phyloP scores from a whole-genome alignment of 1,139 yeast species.

The Casaregolazyma lundiana region DNA sequence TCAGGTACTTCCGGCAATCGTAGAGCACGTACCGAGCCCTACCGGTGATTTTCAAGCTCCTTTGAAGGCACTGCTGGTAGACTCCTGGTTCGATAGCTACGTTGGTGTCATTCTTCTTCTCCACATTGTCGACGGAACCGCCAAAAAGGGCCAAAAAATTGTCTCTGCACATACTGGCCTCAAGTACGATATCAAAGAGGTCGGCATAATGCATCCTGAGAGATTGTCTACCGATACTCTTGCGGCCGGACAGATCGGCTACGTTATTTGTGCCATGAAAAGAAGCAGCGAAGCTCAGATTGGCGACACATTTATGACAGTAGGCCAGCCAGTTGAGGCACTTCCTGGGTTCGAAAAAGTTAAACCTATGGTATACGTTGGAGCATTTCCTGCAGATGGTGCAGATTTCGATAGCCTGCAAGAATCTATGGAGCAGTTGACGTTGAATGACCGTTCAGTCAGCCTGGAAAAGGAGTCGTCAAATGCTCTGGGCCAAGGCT shows the following conservation, averaged over 20 bases:
- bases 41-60: constrained; percentile 52
- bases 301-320: constrained; percentile 83
- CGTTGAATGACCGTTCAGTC: constrained; percentile 87
- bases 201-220: constrained; percentile 95
- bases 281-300: constrained; percentile 79
- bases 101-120: constrained; percentile 89
- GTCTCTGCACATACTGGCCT: constrained; percentile 72
- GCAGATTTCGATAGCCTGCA: constrained; percentile 84
- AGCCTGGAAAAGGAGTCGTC: constrained; percentile 87
- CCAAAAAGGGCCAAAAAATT: constrained; percentile 70
- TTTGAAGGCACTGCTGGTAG: constrained; percentile 75
- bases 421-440: constrained; percentile 83
- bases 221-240: constrained; percentile 53
- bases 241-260: constrained; percentile 91
- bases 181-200: constrained; percentile 82
- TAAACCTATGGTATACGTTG: constrained; percentile 97
- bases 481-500: constrained; percentile 92
- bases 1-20: constrained; percentile 68
- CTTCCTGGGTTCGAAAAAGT: constrained; percentile 95
- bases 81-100: constrained; percentile 94
- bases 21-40: constrained; percentile 75
- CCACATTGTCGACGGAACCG: constrained; percentile 75
- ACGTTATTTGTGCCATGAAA: constrained; percentile 89
- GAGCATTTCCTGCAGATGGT: constrained; percentile 97
- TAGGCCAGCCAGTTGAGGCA: constrained; percentile 65